A percentile compares a stretch with the other conserved stretches of the same genome.
phyloP scores from a whole-genome alignment of 352 stramenopile genomes.

The Elongisporangium prolatum region DNA sequence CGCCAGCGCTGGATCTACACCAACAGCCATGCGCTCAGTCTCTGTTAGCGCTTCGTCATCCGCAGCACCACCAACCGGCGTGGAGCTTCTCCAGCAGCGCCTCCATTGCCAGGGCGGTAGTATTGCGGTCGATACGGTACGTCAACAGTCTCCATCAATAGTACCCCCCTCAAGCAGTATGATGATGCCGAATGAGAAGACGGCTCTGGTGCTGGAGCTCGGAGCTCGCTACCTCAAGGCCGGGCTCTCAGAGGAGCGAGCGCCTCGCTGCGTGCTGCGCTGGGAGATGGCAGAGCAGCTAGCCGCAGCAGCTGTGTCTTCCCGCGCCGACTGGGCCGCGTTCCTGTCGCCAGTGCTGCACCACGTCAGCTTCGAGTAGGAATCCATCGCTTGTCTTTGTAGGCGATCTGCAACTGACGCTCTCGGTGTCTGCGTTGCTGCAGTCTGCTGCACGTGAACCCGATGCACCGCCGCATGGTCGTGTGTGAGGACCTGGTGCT shows the following conservation, averaged over 20 bases:
- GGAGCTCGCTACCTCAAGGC: conserved; percentile 61
- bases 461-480: conserved; percentile 64
- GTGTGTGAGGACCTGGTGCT: conserved; percentile 76
- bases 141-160: neutral
- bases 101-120: conserved; percentile 7
- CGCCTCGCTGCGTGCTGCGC: conserved; percentile 52
- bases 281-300: conserved; percentile 46
- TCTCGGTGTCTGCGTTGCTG: too few relatives aligned
- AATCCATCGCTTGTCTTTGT: conserved; percentile 3
- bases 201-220: conserved; percentile 75
- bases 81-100: conserved; percentile 8
- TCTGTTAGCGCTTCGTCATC: neutral
- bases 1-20: conserved; percentile 11
- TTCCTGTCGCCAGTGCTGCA: conserved; percentile 59
- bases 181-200: conserved; percentile 38
- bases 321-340: conserved; percentile 30
- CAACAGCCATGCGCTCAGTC: neutral
- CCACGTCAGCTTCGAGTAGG: conserved; percentile 70
- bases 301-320: conserved; percentile 8
- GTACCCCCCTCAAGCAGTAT: neutral
- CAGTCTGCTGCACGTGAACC: conserved; percentile 72
- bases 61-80: conserved; percentile 3
- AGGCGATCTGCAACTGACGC: neutral
- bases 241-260: conserved; percentile 71
- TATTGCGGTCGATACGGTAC: neutral